Evolutionary conservation across 2,329 filamentous ascomycete species (phyloP), one percentile per base, ranked within the genome.

Genomic region (Penicillium decumbens): DNA sequence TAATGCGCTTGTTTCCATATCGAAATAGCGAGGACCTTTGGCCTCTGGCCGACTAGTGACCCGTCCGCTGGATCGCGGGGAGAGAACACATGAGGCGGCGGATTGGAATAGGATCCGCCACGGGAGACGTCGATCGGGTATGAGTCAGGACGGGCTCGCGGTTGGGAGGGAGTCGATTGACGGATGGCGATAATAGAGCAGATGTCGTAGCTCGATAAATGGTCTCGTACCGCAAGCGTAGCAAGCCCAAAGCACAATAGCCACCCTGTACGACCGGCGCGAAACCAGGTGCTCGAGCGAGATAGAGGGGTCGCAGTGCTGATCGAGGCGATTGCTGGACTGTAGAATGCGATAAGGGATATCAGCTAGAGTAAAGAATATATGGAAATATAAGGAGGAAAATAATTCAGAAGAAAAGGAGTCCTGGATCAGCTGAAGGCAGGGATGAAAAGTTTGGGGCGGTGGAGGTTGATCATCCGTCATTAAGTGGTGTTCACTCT

Each of bases 401-500:
- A 41, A 28, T 13, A 33, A 23, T 9, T 6, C 8, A 12, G 35
- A 30, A 29, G 43, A 41, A 50, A 45, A 40, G 48, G 27, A 10
- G 3, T 6, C 9, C 9, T 8, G 27, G 48, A 53, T 47, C 32
- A 53, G 52, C 27, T 50, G 45, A 38, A 49, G 54, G 57, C 48
- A 60, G 53, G 57, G 59, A 59, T 55, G 47, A 44, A 43, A 53
- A 50, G 51, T 41, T 57, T 49, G 52, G 53, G 57, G 59, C 57
- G 59, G 59, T 59, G 57, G 56, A 56, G 50, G 56, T 50, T 56
- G 49, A 57, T 60, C 54, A 55, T 45, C 40, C 37, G 41, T 41
- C 35, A 35, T 32, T 35, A 13, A n/a, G 25, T 41, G 28, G 28
- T 39, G 23, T 44, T 29, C 37, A 44, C 38, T 41, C 37, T 20